These are phyloP conservation scores for Punctularia strigosozonata DNA, from an alignment of 768 basidiomycete species.

Conservation along the genomic window DNA sequence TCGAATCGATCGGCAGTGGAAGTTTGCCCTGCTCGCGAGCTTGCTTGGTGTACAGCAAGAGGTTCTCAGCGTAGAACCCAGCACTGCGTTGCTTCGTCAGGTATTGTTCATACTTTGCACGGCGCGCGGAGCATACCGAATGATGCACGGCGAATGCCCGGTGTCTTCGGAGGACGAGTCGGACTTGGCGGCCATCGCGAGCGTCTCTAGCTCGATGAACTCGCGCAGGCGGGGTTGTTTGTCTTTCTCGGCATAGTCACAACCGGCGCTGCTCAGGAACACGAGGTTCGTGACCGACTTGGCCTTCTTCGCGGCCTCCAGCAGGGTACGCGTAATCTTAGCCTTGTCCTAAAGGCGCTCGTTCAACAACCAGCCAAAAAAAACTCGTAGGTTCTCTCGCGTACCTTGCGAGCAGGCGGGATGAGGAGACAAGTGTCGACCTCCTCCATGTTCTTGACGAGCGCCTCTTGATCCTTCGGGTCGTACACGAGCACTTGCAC, in stretches of 20 bases:
- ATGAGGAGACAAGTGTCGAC: slow-evolving; percentile 15
- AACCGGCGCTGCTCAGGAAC: slow-evolving; percentile 14
- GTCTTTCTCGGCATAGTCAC: slow-evolving; percentile 18
- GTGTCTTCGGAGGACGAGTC: slow-evolving; percentile 12
- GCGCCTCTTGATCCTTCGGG: slow-evolving; percentile 8
- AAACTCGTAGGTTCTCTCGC: too few relatives aligned
- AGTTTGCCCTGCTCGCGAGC: slow-evolving; percentile 14
- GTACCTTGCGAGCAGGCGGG: slow-evolving; percentile 14
- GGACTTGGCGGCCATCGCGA: slow-evolving; percentile 15
- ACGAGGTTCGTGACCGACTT: slow-evolving; percentile 13
- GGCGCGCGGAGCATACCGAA: slow-evolving; percentile 8
- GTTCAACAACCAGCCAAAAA: too few relatives aligned
- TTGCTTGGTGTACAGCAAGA: slow-evolving; percentile 17
- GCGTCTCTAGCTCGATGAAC: slow-evolving; percentile 19
- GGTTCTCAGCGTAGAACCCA: slow-evolving; percentile 20
- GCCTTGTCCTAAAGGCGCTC: slow-evolving; percentile 11
- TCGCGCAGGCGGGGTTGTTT: slow-evolving; percentile 20
- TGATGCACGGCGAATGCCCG: slow-evolving; percentile 18
- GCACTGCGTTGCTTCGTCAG: slow-evolving; percentile 6
- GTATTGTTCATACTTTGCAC: background rate
- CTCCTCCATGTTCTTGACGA: slow-evolving; percentile 9
- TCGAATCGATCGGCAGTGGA: slow-evolving; percentile 15
- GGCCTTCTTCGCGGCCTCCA: slow-evolving; percentile 13
- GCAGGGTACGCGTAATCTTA: slow-evolving; percentile 11
- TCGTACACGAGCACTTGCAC: slow-evolving; percentile 10